A percentile compares a stretch with the other conserved stretches of the same genome.
Conservation (phyloP, 768 basidiomycete species). For the Cystobasidiopsis lactophilus region DNA sequence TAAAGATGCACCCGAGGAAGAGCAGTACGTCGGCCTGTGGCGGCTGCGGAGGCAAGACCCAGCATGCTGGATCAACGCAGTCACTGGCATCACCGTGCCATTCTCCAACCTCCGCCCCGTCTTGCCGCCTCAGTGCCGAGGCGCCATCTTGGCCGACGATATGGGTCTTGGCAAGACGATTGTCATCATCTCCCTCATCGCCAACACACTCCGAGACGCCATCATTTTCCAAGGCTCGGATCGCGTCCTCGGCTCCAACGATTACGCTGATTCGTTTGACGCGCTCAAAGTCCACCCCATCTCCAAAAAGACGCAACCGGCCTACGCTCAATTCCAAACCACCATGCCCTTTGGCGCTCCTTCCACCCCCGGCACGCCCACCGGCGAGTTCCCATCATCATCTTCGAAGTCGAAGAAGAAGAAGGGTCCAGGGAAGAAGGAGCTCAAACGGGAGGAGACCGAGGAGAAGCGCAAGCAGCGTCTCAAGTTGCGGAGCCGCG, state of each 20-base stretch:
- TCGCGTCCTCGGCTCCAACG: not conserved
- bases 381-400: conserved; percentile 3
- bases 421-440: conserved; percentile 45
- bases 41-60: conserved; percentile 21
- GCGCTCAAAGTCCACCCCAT: conserved; percentile 9
- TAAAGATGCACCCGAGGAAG: not conserved
- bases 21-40: conserved; percentile 28
- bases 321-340: not conserved
- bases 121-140: conserved; percentile 51
- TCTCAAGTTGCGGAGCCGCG: conserved; percentile 63
- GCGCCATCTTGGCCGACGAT: conserved; percentile 88
- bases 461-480: conserved; percentile 44
- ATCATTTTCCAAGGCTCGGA: conserved; percentile 30
- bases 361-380: not conserved
- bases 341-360: not conserved
- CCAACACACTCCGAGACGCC: conserved; percentile 55
- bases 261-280: conserved; percentile 1
- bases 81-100: conserved; percentile 32
- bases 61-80: conserved; percentile 48
- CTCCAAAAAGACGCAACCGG: not conserved
- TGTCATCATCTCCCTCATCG: conserved; percentile 79
- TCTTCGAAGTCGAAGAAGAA: conserved; percentile 25
- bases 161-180: conserved; percentile 97
- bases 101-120: conserved; percentile 12
- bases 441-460: conserved; percentile 32